Base-by-base conservation (phyloP, 1,284 basidiomycete species). In the Fomitiporia mediterranea region DNA sequence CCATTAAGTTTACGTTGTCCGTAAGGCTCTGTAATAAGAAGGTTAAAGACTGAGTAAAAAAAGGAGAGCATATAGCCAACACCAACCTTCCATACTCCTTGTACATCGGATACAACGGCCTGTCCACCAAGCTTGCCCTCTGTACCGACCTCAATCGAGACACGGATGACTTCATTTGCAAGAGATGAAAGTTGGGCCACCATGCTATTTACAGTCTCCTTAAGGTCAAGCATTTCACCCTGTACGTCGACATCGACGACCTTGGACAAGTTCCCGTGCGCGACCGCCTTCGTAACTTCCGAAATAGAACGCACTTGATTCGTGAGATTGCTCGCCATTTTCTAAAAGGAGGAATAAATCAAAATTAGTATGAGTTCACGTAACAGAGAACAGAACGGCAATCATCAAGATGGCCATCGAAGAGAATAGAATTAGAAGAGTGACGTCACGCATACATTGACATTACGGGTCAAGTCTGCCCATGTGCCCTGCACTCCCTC, bases 231-330 rank as follows among this genome's bases (percentile, higher is more conserved):
- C 80, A 99, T 98, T 75, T 98, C 96, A 59, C 96, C 95, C 69
- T 95, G 91, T 23, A 96, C 95, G 66, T 98, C 94, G 61, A 98
- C 94, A 61, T 93, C 87, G 70, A 98, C 93, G 42, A 87, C 86
- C 70, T 94, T 90, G 62, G 79, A 83, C 51, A 98, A 75, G 67
- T 98, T 93, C 54, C 97, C 97, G 60, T 88, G 79, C 1, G 97
- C 96, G 62, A 99, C 96, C 42, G 93, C 92, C 69, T 96, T 98
- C 28, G 97, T 99, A 46, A 99, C 96, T 66, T 92, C 86, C 1
- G 96, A 96, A 60, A 99, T 98, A 57, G 93, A 94, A 64, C 95
- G 88, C 62, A 98, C 96, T 81, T 99, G 96, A 65, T 95, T 89
- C 1, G 96, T 98, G 64, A 98, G 76, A 69, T 96, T 97, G 51